Evolutionary conservation across 2,329 filamentous ascomycete species (phyloP), one percentile per base, ranked within the genome.

Genomic region (Phialophora chinensis): DNA sequence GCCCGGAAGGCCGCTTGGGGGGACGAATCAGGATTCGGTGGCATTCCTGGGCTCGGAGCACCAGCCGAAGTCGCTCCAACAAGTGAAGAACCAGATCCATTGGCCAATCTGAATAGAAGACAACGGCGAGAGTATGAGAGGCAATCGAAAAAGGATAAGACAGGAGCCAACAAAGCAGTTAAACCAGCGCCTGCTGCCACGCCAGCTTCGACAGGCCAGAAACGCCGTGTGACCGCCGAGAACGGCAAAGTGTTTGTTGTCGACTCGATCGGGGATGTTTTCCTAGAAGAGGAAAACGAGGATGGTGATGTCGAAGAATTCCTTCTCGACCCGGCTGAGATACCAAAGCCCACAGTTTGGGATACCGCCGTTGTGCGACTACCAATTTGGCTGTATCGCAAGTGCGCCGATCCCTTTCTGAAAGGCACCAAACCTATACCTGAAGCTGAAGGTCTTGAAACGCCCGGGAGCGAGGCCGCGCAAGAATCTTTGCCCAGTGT

Each of bases 161-260:
- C 81, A 17, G 87, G 87, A 77, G 64, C 67, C 38, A 62, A 23
- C 55, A 69, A 68, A 44, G 86, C 87, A 65, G 79, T 81, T 23
- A 82, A 79, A 69, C 75, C 69, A 6, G 57, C 66, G 29, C 58
- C 68, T 27, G 69, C 79, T 80, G 69, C 76, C 79, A 76, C 74
- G 78, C 81, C 84, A 62, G 87, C 49, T 52, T 53, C 49, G 33
- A 86, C 88, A 44, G 93, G 93, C 23, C 85, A 90, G 38, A 92
- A 92, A 80, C 96, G 94, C 84, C 86, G 92, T 42, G 92, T 98
- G 17, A 87, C 93, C 29, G 94, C 93, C 2, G 91, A 97, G 83
- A 99, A 99, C 74, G 95, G 95, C 72, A 99, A 98, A 83, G 85
- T 96, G 0, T 83, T 99, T 44, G 90, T 99, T 63, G 95, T 99